Evolutionary conservation across 2,329 filamentous ascomycete species (phyloP), one percentile per base, ranked within the genome.

Genomic region (Phialemonium atrogriseum): DNA sequence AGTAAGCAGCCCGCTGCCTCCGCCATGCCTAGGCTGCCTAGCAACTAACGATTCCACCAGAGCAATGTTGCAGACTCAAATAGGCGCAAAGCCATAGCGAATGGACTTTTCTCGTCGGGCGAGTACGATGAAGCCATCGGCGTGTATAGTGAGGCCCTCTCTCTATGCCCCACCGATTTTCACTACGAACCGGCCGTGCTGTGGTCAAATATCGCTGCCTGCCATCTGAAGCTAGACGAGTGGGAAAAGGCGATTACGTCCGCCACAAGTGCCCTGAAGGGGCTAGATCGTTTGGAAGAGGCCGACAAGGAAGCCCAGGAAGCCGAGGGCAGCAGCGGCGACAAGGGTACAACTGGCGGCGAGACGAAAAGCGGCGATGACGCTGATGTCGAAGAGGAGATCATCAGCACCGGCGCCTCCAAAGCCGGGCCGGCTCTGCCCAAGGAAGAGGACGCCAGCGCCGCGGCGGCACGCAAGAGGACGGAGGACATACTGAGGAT

Each of bases 101-200:
- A 95, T 51, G 57, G 70, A 5, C 70, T 87, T n/a, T 96, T 95
- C 58, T 65, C 70, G 1, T 70, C 73, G 4, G 72, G 73, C 24
- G 73, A 78, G 39, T 91, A 82, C 57, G 72, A 80, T 34, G 77
- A 80, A 40, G 89, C 89, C 24, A 80, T 96, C 40, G 73, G 78
- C 43, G 80, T 73, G 38, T 96, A 96, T 59, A 80, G 87, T 48
- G 75, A 81, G 43, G 88, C 91, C 14, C 66, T 93, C 4, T 68
- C 76, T 10, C 72, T 78, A 7, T 88, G 85, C 48, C 89, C 89
- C 2, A 79, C 76, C 42, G 93, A 94, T 52, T 73, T 94, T 16
- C 78, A 89, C 52, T 94, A 85, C 59, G 86, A 94, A 45, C 68
- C 89, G 40, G 86, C 88, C 16, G 84, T 96, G 8, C 67, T 96